phyloP scores from a whole-genome alignment of 345 rosid genomes.

The Gynandropsis gynandra region DNA sequence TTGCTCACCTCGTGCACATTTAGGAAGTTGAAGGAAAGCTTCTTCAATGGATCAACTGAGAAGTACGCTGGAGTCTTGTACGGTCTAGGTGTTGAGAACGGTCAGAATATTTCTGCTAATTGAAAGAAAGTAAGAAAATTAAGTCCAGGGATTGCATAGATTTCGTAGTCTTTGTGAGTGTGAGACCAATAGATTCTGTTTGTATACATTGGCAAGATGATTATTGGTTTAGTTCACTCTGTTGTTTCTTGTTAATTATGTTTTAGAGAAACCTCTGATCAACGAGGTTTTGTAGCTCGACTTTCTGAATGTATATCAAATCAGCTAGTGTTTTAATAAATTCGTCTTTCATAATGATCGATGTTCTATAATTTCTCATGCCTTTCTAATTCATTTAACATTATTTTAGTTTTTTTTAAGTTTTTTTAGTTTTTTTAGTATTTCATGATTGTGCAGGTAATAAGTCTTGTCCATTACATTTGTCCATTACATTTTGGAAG shows the following conservation, averaged over 20 bases:
- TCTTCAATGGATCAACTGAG: constrained; percentile 58
- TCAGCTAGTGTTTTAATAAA: constrained; percentile 59
- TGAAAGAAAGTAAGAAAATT: constrained; percentile 30
- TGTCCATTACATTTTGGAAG: too few species aligned
- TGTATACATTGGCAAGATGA: constrained; percentile 62
- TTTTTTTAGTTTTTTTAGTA: neutral
- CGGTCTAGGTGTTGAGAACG: constrained; percentile 83
- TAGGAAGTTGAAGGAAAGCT: constrained; percentile 76
- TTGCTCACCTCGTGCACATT: constrained; percentile 81
- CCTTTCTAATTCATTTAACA: neutral
- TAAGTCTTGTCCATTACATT: too few species aligned
- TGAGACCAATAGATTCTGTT: constrained; percentile 34
- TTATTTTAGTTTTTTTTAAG: neutral
- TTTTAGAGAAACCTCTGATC: constrained; percentile 41
- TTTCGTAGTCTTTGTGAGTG: constrained; percentile 63
- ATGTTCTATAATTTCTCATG: neutral
- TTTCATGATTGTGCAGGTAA: too few species aligned
- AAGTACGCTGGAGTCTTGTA: constrained; percentile 83
- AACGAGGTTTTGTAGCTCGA: constrained; percentile 49
- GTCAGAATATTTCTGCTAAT: constrained; percentile 31
- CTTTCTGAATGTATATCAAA: constrained; percentile 57
- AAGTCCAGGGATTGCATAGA: constrained; percentile 25
- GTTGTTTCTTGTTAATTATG: constrained; percentile 32
- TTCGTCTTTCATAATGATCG: constrained; percentile 19
- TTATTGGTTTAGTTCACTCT: constrained; percentile 56